Evolutionary conservation across 163 green algal genomes (phyloP), one percentile per base, ranked within the genome.

Genomic region (Picocystis sp.): DNA sequence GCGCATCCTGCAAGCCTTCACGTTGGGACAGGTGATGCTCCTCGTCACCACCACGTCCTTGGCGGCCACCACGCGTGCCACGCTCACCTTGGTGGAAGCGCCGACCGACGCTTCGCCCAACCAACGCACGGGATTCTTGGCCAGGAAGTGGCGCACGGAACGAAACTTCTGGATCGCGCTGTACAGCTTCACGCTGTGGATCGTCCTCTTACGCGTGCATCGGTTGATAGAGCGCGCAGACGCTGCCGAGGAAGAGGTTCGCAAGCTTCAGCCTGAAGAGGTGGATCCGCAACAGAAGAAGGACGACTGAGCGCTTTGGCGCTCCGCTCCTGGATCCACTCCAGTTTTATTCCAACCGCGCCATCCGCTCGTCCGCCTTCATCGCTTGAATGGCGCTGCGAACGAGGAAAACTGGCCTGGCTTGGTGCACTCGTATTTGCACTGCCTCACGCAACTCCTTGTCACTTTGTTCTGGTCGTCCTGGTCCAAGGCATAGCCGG

Each of bases 151-250:
- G 67, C 23, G 67, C 14, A 60, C 69, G 55, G 70, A 78, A 50
- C 61, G 70, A 3, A 78, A 78, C 58, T 78, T 78, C 51, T 78
- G 70, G 70, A 69, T 78, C 21, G 57, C 67, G 1, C 48, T 61
- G 17, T 62, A 76, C 38, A 58, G 60, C 11, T 73, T 78, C 45
- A 56, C 63, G 15, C 53, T 77, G 22, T 78, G 70, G 70, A 64
- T 78, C 46, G 44, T 87, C 29, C 66, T 71, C 10, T 45, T 83
- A 43, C 29, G 29, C 29, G 29, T 38, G 29, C 29, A 38, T 38
- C 29, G 29, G 29, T 8, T 38, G 29, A 38, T 38, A 0, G 5
- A 38, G 8, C 29, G 29, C 29, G 29, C 29, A 38, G 29, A 38
- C 29, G 29, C 29, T 0, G 29, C 29, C 29, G 29, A 38, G 8